Percentiles rank a stretch among this genome's conserved stretches.
These are phyloP conservation scores for Butyriboletus loyo DNA, from an alignment of 768 basidiomycete genomes.

Conservation along the genomic window DNA sequence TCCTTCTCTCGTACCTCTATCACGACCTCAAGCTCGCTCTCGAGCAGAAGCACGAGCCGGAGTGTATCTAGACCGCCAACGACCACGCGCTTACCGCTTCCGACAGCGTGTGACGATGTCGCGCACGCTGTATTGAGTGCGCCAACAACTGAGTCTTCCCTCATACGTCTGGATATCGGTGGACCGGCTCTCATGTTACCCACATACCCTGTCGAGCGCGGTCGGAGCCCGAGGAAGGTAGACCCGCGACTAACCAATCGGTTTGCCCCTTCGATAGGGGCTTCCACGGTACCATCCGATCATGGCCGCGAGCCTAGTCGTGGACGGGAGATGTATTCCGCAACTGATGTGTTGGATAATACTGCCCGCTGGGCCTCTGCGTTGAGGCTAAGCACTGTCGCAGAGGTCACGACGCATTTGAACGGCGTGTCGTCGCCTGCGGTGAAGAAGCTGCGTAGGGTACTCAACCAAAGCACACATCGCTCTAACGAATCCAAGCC, in stretches of 20 bases:
- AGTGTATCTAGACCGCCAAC: constrained; percentile 40
- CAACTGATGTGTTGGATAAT: constrained; percentile 22
- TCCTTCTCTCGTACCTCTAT: constrained; percentile 52
- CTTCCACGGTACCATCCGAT: constrained; percentile 27
- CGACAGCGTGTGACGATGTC: constrained; percentile 26
- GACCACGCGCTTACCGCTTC: constrained; percentile 21
- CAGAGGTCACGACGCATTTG: constrained; percentile 19
- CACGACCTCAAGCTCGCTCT: constrained; percentile 37
- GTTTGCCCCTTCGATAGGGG: constrained; percentile 20
- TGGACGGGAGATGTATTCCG: constrained; percentile 18
- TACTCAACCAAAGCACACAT: constrained; percentile 6
- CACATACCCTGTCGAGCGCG: constrained; percentile 25
- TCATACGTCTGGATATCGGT: constrained; percentile 28
- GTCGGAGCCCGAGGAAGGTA: constrained; percentile 24
- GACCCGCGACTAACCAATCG: constrained; percentile 10
- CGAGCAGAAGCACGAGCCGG: constrained; percentile 38
- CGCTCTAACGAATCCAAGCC: background rate
- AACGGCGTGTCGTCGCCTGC: constrained; percentile 16
- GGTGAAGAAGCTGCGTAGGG: constrained; percentile 19
- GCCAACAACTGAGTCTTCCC: constrained; percentile 16
- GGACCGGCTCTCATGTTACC: constrained; percentile 20
- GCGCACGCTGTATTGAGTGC: constrained; percentile 19
- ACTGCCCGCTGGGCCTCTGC: constrained; percentile 31
- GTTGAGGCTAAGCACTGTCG: constrained; percentile 19
- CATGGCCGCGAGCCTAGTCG: constrained; percentile 18